Evolutionary conservation across 2,329 filamentous ascomycete species (phyloP).

Genomic region (Leptodontidium sp.): DNA sequence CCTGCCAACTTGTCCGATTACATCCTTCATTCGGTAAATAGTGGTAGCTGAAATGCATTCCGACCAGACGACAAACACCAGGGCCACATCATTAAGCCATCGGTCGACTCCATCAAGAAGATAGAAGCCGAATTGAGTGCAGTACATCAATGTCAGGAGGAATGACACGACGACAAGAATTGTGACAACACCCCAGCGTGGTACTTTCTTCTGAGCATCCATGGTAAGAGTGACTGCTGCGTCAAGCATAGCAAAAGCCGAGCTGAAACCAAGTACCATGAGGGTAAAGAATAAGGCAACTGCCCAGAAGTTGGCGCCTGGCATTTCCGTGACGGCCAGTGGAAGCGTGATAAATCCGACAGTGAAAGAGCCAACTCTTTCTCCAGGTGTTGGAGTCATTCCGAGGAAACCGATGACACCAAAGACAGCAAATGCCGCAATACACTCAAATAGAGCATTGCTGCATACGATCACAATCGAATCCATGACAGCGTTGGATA

Average conservation of each 20-base stretch:
- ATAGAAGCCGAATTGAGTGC: constrained; percentile 19
- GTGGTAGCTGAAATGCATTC: constrained; percentile 17
- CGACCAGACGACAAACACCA: constrained; percentile 17
- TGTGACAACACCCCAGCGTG: constrained; percentile 8
- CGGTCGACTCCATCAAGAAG: constrained; percentile 14
- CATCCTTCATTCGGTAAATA: constrained; percentile 15
- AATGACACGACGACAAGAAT: constrained; percentile 14
- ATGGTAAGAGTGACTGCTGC: constrained; percentile 18
- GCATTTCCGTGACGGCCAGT: constrained; percentile 17
- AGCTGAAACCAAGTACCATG: constrained; percentile 13
- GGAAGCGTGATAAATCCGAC: constrained; percentile 15
- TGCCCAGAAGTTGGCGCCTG: constrained; percentile 21
- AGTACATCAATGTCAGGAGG: constrained; percentile 9
- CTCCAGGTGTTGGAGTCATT: constrained; percentile 17
- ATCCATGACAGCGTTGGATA: constrained; percentile 17
- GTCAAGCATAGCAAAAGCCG: constrained; percentile 14
- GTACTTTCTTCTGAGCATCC: constrained; percentile 14
- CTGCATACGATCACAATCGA: constrained; percentile 13
- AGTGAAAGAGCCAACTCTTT: constrained; percentile 14
- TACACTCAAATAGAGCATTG: constrained; percentile 7
- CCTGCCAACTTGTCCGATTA: constrained; percentile 4
- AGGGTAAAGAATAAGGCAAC: constrained; percentile 11
- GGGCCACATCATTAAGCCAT: constrained; percentile 15
- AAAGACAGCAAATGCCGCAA: constrained; percentile 16
- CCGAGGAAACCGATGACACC: constrained; percentile 20